Evolutionary conservation across 1,284 basidiomycete genomes (phyloP).

Genomic region (Thecaphora thlaspeos): DNA sequence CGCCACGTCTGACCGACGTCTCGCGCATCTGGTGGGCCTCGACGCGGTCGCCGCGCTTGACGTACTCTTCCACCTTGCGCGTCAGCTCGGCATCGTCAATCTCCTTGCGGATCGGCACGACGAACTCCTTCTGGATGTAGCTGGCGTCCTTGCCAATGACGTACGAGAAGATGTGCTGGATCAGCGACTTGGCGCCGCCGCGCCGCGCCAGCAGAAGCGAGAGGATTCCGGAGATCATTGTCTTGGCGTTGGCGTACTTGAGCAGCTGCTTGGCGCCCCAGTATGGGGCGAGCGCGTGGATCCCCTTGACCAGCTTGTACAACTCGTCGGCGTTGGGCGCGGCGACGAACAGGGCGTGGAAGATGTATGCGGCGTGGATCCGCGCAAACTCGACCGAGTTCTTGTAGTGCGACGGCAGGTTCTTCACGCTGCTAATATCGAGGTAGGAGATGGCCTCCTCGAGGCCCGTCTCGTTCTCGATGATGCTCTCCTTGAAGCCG

Average conservation of each 20-base stretch:
- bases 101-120: constrained; percentile 47
- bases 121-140: constrained; percentile 49
- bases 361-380: constrained; percentile 48
- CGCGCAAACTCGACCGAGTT: constrained; percentile 53
- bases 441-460: constrained; percentile 48
- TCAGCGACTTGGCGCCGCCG: constrained; percentile 53
- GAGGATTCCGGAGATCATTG: constrained; percentile 52
- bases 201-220: constrained; percentile 52
- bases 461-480: constrained; percentile 54
- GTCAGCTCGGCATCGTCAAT: constrained; percentile 46
- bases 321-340: constrained; percentile 49
- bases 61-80: constrained; percentile 52
- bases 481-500: constrained; percentile 52
- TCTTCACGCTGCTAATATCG: constrained; percentile 45
- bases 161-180: constrained; percentile 51
- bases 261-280: constrained; percentile 57
- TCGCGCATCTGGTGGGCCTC: constrained; percentile 38
- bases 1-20: constrained; percentile 37
- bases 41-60: constrained; percentile 42
- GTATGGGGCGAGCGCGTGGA: constrained; percentile 54
- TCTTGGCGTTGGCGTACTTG: constrained; percentile 51
- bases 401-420: constrained; percentile 47
- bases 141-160: constrained; percentile 45
- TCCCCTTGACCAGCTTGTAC: constrained; percentile 49
- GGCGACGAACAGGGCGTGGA: constrained; percentile 51